Conservation (phyloP, 345 rosid species). For the Euphorbia lathyris region DNA sequence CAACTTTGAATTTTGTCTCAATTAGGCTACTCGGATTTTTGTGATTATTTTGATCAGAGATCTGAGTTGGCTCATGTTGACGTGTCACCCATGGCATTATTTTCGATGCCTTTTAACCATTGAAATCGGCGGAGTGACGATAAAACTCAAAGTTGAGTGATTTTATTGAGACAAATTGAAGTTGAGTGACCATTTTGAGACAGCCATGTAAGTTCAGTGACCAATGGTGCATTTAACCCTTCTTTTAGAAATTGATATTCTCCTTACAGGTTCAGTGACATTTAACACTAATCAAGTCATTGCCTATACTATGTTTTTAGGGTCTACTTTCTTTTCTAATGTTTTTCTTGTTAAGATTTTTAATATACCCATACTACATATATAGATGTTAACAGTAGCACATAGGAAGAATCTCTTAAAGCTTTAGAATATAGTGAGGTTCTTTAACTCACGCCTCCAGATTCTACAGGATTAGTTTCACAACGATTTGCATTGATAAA, state of each 20-base stretch:
- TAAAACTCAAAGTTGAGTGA: no score
- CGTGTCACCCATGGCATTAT: no score
- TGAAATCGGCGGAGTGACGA: no score
- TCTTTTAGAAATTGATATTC: background rate
- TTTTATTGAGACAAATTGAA: no score
- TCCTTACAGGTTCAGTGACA: background rate
- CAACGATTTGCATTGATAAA: background rate
- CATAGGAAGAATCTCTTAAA: background rate
- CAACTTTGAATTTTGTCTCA: no score
- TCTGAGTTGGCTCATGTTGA: no score
- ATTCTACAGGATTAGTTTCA: background rate
- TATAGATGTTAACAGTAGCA: background rate
- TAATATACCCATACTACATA: background rate
- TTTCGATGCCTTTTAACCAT: no score
- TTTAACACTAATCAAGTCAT: background rate
- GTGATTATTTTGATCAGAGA: no score
- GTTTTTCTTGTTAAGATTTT: background rate
- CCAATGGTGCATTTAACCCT: no score
- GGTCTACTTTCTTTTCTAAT: background rate
- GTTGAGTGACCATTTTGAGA: no score
- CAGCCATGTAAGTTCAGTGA: no score
- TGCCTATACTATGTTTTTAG: background rate
- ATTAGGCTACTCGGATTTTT: no score
- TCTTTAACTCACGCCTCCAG: background rate
- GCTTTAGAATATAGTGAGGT: slow-evolving; percentile 9